Conservation (phyloP, 495 filamentous ascomycete genomes). For the Annulohypoxylon nitens region DNA sequence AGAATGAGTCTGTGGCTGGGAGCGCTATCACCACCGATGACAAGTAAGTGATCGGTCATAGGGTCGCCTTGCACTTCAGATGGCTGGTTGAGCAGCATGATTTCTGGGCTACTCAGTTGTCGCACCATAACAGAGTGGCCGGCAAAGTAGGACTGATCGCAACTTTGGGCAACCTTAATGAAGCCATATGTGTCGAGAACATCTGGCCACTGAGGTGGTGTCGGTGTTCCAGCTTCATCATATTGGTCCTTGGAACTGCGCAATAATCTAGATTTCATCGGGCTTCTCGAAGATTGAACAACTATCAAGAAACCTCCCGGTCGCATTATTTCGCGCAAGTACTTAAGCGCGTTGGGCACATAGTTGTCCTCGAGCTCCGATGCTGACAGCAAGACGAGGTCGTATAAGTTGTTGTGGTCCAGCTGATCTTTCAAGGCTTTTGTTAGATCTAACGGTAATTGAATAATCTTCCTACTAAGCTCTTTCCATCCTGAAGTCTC, state of each 20-base stretch:
- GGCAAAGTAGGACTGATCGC: conserved; percentile 46
- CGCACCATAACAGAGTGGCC: conserved; percentile 56
- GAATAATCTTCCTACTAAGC: conserved; percentile 38
- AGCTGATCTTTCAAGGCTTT: conserved; percentile 34
- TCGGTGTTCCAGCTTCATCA: conserved; percentile 3
- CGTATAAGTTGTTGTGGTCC: conserved; percentile 37
- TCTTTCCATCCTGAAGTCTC: conserved; percentile 19
- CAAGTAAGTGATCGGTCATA: conserved; percentile 48
- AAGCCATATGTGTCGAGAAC: conserved; percentile 56
- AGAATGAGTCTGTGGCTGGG: conserved; percentile 37
- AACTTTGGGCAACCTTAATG: conserved; percentile 37
- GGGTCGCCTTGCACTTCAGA: not conserved
- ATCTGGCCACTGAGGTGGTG: conserved; percentile 53
- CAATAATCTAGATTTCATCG: conserved; percentile 44
- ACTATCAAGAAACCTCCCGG: conserved; percentile 59
- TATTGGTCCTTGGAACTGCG: conserved; percentile 17
- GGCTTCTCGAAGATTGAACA: conserved; percentile 38
- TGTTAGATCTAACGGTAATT: conserved; percentile 47
- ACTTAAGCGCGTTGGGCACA: conserved; percentile 25
- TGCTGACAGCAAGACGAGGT: conserved; percentile 56
- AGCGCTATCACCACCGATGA: conserved; percentile 49
- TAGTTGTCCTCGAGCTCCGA: conserved; percentile 47
- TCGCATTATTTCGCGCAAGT: conserved; percentile 52
- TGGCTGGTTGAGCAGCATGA: conserved; percentile 34
- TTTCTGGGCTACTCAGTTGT: conserved; percentile 47